phyloP scores from a whole-genome alignment of 768 basidiomycete genomes.

The Serendipita sp. region DNA sequence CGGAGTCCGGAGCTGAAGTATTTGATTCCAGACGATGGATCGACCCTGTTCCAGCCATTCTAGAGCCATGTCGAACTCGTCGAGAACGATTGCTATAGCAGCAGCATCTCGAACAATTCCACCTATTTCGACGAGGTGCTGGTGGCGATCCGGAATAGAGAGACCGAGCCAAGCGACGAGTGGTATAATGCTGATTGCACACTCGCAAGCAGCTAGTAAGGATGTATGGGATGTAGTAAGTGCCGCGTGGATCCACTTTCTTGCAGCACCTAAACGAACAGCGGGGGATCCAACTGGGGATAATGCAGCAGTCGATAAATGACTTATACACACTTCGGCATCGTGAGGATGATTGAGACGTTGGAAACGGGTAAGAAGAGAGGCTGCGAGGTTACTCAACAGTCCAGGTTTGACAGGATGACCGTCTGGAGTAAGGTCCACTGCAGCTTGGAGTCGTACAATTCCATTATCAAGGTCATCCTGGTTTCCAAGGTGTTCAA shows the following conservation, averaged over 20 bases:
- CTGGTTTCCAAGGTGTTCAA: no score
- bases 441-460: no score
- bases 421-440: no score
- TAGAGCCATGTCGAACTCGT: conserved; percentile 11
- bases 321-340: background rate
- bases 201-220: background rate
- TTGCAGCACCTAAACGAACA: background rate
- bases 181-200: background rate
- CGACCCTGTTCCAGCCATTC: conserved; percentile 19
- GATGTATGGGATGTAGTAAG: background rate
- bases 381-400: no score
- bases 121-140: background rate
- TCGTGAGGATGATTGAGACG: background rate
- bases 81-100: background rate
- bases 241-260: background rate
- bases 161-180: background rate
- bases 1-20: conserved; percentile 15
- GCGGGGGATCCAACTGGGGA: background rate
- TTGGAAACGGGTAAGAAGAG: conserved; percentile 4
- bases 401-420: no score
- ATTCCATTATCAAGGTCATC: no score
- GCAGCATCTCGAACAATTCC: background rate
- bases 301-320: background rate
- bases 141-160: background rate
- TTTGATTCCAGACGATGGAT: conserved; percentile 17